A percentile compares a stretch with the other conserved stretches of the same genome.
Evolutionary conservation across 2,329 filamentous ascomycete species (phyloP).

Genomic region (Pseudocercospora pini-densiflorae): DNA sequence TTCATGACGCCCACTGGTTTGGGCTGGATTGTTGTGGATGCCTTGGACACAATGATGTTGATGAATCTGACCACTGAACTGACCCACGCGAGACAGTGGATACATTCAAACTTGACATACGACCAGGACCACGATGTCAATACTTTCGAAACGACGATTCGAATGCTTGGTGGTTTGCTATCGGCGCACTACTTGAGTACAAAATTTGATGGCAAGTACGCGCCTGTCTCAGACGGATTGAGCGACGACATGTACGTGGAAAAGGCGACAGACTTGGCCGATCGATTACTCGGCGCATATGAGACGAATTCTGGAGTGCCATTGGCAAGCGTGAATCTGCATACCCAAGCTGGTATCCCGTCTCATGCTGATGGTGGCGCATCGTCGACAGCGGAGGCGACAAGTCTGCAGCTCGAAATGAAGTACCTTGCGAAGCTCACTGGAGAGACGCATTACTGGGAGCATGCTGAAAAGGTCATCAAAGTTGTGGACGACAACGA

Average conservation of each 20-base stretch:
- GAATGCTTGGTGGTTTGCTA: constrained; percentile 91
- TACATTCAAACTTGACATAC: constrained; percentile 78
- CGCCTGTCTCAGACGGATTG: constrained; percentile 70
- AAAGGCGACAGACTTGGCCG: constrained; percentile 90
- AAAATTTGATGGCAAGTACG: constrained; percentile 73
- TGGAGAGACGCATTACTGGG: constrained; percentile 91
- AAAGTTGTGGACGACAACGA: constrained; percentile 84
- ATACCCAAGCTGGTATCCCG: constrained; percentile 72
- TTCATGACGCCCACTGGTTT: constrained; percentile 89
- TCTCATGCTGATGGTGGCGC: constrained; percentile 86
- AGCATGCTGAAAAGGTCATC: constrained; percentile 89
- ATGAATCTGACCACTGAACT: constrained; percentile 95
- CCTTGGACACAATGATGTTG: constrained; percentile 93
- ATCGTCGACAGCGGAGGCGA: constrained; percentile 91
- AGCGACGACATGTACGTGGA: constrained; percentile 95
- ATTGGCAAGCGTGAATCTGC: constrained; percentile 87
- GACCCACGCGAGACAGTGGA: constrained; percentile 85
- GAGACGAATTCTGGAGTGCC: constrained; percentile 86
- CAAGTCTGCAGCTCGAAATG: constrained; percentile 91
- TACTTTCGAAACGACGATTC: constrained; percentile 97
- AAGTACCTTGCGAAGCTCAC: constrained; percentile 96
- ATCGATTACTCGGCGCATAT: constrained; percentile 84
- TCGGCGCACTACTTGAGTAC: constrained; percentile 90
- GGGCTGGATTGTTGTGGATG: constrained; percentile 98
- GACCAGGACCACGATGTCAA: constrained; percentile 95